Percentiles rank a stretch among this genome's conserved stretches.
Evolutionary conservation across 2,329 filamentous ascomycete species (phyloP).

Genomic region (Calonectria henricotiae): DNA sequence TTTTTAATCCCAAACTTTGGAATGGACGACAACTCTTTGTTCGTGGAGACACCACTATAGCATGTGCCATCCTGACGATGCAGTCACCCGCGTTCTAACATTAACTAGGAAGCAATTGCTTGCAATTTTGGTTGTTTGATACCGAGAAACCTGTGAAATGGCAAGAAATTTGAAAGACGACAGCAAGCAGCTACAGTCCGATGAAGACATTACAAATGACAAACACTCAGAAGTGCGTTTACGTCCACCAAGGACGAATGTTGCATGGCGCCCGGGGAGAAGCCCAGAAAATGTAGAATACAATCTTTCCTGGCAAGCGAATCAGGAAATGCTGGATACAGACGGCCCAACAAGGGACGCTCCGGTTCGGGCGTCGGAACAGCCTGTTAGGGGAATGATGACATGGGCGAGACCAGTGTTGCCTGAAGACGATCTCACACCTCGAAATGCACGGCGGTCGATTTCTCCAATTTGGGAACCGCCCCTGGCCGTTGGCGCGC

Average conservation of each 20-base stretch:
- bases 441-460: constrained; percentile 23
- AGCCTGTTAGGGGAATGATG: background rate
- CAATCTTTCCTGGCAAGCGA: constrained; percentile 40
- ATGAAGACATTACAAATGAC: background rate
- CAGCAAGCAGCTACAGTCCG: background rate
- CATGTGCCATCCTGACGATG: background rate
- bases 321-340: constrained; percentile 16
- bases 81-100: background rate
- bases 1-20: background rate
- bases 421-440: background rate
- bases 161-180: constrained; percentile 14
- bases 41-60: background rate
- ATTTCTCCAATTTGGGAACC: constrained; percentile 46
- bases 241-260: background rate
- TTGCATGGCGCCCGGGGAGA: constrained; percentile 46
- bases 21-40: background rate
- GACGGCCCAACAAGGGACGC: background rate
- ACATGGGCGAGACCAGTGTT: background rate
- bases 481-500: constrained; percentile 47
- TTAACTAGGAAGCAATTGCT: background rate
- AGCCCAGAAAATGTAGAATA: constrained; percentile 42
- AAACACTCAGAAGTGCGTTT: background rate
- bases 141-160: background rate
- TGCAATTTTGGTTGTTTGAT: background rate
- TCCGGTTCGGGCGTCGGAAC: background rate